These are phyloP conservation scores for Cynanchum wilfordii DNA, from an alignment of 257 asterid species.

Conservation along the genomic window DNA sequence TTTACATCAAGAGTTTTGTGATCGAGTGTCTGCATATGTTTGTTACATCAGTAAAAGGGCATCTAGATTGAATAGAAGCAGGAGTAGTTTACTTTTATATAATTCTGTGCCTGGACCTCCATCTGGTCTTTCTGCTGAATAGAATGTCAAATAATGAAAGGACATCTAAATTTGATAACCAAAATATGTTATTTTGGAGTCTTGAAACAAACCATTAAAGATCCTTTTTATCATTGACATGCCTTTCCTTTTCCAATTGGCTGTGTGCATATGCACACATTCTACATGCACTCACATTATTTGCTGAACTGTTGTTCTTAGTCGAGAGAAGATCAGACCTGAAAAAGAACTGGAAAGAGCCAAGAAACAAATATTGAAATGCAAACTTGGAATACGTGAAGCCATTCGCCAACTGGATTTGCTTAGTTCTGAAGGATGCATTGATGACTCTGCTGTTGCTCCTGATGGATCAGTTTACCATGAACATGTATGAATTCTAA, in stretches of 20 bases:
- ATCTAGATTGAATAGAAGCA: not conserved
- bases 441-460: constrained; percentile 57
- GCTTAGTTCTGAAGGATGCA: constrained; percentile 76
- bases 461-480: constrained; percentile 94
- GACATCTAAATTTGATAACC: not conserved
- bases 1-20: not conserved
- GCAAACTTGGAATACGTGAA: constrained; percentile 95
- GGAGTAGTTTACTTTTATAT: not conserved
- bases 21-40: not conserved
- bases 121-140: not conserved
- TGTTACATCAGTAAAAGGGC: not conserved
- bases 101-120: not conserved
- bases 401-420: constrained; percentile 75
- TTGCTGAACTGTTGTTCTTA: constrained; percentile 29
- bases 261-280: not conserved
- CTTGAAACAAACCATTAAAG: not conserved
- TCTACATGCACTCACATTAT: not conserved
- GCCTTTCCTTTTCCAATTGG: not conserved
- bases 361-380: constrained; percentile 64
- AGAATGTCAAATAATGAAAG: not conserved
- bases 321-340: constrained; percentile 95
- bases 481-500: constrained; percentile 56
- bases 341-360: constrained; percentile 87
- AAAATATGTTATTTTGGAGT: not conserved
- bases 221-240: not conserved